Evolutionary conservation across 2,329 filamentous ascomycete species (phyloP).

Genomic region (Penicillium vulpinum): DNA sequence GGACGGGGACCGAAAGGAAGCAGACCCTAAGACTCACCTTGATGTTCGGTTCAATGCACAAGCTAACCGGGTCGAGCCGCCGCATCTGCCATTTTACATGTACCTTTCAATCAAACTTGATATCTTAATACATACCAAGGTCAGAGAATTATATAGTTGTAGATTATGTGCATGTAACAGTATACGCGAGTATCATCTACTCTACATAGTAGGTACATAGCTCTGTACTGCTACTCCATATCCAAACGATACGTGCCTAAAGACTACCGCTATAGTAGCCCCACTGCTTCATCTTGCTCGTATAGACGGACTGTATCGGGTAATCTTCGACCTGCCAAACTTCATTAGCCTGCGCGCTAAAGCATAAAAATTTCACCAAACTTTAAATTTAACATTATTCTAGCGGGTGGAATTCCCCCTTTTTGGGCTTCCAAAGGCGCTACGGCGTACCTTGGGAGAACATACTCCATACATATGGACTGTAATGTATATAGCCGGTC

Average conservation of each 20-base stretch:
- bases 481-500: no score
- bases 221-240: neutral
- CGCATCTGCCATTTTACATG: no score
- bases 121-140: neutral
- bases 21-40: no score
- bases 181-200: neutral
- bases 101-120: neutral
- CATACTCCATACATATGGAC: neutral
- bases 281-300: neutral
- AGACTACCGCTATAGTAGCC: neutral
- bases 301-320: neutral
- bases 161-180: neutral
- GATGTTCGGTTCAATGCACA: no score
- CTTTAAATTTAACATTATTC: neutral
- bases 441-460: neutral
- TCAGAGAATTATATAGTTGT: neutral
- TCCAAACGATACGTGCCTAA: neutral
- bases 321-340: neutral
- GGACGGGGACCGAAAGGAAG: no score
- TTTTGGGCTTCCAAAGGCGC: neutral
- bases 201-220: neutral
- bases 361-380: neutral
- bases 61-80: no score
- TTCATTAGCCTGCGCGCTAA: neutral
- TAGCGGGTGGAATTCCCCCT: neutral